Evolutionary conservation across 352 stramenopile genomes (phyloP).

Genomic region (Globisporangium viniferum): DNA sequence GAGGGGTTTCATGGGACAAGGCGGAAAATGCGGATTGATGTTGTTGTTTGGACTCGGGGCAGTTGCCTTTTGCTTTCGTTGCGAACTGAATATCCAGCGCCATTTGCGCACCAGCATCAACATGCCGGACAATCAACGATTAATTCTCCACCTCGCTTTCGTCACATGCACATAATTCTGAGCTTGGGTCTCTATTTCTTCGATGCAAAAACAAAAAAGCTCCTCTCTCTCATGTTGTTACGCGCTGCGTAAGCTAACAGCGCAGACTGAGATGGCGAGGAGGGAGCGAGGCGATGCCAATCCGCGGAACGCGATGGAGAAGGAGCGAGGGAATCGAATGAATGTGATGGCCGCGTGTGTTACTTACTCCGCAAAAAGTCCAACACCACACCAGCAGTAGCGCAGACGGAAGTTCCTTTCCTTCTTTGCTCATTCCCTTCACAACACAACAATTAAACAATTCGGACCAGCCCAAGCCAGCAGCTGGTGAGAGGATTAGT

Average conservation of each 20-base stretch:
- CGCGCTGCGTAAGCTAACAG: not conserved
- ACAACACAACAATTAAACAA: not conserved
- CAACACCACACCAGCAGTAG: not conserved
- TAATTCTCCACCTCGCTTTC: not conserved
- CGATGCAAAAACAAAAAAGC: too few species aligned
- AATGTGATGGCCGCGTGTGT: not conserved
- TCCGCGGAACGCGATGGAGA: not conserved
- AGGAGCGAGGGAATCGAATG: not conserved
- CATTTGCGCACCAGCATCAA: not conserved
- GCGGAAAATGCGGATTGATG: not conserved
- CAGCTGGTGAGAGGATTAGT: not conserved
- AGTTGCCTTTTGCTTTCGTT: not conserved
- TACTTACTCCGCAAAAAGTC: not conserved
- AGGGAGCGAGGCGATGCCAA: not conserved
- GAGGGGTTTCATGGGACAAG: not conserved
- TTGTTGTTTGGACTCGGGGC: not conserved
- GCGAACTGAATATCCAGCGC: constrained; percentile 3
- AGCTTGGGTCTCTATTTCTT: not conserved
- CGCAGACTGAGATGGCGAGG: not conserved
- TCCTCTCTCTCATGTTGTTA: too few species aligned
- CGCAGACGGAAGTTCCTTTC: not conserved
- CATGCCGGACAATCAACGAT: not conserved
- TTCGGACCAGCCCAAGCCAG: not conserved
- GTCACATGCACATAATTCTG: not conserved
- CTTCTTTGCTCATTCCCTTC: not conserved